Base-by-base conservation (phyloP, 2,329 filamentous ascomycete genomes). In the Trichothecium sympodiale region DNA sequence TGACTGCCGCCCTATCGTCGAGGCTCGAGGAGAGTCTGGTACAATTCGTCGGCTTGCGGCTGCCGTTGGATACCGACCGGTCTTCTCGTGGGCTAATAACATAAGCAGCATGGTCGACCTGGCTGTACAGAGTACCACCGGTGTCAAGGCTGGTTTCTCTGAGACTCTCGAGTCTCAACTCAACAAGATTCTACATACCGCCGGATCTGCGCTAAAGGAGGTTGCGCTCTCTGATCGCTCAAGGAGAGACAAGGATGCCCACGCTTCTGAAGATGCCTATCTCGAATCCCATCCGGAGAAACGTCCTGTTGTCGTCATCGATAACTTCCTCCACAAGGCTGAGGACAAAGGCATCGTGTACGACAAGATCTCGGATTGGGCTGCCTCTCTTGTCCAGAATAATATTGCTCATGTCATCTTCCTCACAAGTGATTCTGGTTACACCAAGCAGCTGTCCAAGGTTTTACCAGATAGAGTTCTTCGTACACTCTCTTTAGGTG, bases 21-120 rank as follows among this genome's bases (percentile, higher is more conserved):
- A 96, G 56, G 87, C 89, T 1, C 77, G 83, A 37, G 88, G 91
- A 5, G 91, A 98, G 51, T 79, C 80, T 7, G 76, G 79, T 3
- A 94, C 84, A 1, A 94, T 98, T 48, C 76, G 76, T 41, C 78
- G 81, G 29, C 78, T 91, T 5, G 91, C 89, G 1, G 62, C 67
- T 2, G 77, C 88, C 43, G 88, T 96, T 33, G 89, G 91, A 8
- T 96, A 95, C 53, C 71, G 83, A 8, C 91, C 91, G 0, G 77
- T 98, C 0, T 98, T 98, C 55, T 93, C 85, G 0, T 96, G 88
- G 84, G 83, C 93, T 61, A 95, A 96, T 57, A 94, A 79, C 50
- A 76, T 96, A 45, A 94, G 84, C 59, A 94, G 87, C 54, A 75
- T 95, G 60, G 69, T 94, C 43, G 91, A 96, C 48, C 72, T 96